A percentile compares a stretch with the other conserved stretches of the same genome.
Conservation (phyloP, 768 basidiomycete genomes). For the Mycena kentingensis region DNA sequence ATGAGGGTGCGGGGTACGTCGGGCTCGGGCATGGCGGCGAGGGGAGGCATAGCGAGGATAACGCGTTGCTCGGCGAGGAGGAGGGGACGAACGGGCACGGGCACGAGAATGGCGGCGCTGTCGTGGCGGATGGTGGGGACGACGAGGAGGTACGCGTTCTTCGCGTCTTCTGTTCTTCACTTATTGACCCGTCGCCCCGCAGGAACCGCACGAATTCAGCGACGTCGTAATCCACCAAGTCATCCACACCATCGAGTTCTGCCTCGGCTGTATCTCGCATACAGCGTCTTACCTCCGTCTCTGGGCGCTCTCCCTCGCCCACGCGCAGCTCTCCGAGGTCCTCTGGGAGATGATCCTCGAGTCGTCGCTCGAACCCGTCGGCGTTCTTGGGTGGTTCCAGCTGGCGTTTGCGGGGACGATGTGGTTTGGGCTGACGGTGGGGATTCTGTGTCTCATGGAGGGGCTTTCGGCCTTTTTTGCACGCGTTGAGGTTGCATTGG, state of each 20-base stretch:
- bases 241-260: slow-evolving; percentile 99
- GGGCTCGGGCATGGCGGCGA: slow-evolving; percentile 63
- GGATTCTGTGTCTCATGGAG: slow-evolving; percentile 93
- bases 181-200: slow-evolving; percentile 14
- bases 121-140: slow-evolving; percentile 68
- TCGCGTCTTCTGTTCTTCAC: slow-evolving; percentile 22
- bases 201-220: slow-evolving; percentile 89
- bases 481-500: slow-evolving; percentile 96
- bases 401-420: slow-evolving; percentile 53
- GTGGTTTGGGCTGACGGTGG: slow-evolving; percentile 82
- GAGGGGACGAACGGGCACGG: slow-evolving; percentile 49
- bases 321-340: slow-evolving; percentile 95
- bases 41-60: slow-evolving; percentile 60
- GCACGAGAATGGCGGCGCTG: slow-evolving; percentile 56
- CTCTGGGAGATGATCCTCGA: slow-evolving; percentile 88
- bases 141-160: slow-evolving; percentile 63
- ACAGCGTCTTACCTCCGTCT: slow-evolving; percentile 92
- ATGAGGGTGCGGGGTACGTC: slow-evolving; percentile 82
- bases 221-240: slow-evolving; percentile 96
- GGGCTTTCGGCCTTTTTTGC: slow-evolving; percentile 94
- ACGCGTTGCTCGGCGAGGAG: slow-evolving; percentile 73
- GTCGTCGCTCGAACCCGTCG: slow-evolving; percentile 57
- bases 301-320: slow-evolving; percentile 97
- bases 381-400: slow-evolving; percentile 60
- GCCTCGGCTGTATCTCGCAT: slow-evolving; percentile 97